Evolutionary conservation across 139 green algal genomes (phyloP), one percentile per base, ranked within the genome.

Genomic region (Ettlia oleoabundans): DNA sequence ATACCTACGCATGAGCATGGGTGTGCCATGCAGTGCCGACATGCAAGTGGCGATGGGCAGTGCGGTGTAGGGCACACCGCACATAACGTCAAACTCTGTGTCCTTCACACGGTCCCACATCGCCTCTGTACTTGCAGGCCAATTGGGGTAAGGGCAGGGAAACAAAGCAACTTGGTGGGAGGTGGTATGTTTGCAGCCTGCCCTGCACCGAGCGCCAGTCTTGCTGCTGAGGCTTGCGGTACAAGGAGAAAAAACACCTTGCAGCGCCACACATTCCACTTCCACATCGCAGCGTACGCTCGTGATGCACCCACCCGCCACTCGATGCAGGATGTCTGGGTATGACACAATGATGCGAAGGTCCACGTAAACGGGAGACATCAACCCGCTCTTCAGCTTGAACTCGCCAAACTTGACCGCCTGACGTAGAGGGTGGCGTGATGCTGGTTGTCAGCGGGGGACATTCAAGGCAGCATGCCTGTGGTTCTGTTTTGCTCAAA

Each of bases 381-480:
- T 90, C 33, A 99, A 86, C 19, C 97, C 97, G 76, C 93, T 98
- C 88, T 99, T 99, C 6, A 99, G 92, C 84, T 96, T 99, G 90
- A 99, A 99, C 71, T 96, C 90, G 33, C 97, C 97, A 90, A 99
- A 99, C 86, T 99, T 99, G 55, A 99, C 94, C 1, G 97, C 97
- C 91, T 98, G 93, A 32, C 58, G 13, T 21, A 21, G 58, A 21
- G 58, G 21, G 58, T 21, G 58, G 58, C 58, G 30, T 30, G n/a
- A n/a, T n/a, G n/a, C n/a, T n/a, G n/a, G n/a, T n/a, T n/a, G n/a
- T n/a, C n/a, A n/a, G n/a, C n/a, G n/a, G n/a, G n/a, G n/a, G n/a
- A n/a, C n/a, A n/a, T n/a, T n/a, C n/a, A n/a, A n/a, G 58, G 58
- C 58, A 67, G 58, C 26, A 32, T 30, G 58, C 15, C 24, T 7